Base-by-base conservation (phyloP, 2,329 filamentous ascomycete species). In the Claviceps capensis region DNA sequence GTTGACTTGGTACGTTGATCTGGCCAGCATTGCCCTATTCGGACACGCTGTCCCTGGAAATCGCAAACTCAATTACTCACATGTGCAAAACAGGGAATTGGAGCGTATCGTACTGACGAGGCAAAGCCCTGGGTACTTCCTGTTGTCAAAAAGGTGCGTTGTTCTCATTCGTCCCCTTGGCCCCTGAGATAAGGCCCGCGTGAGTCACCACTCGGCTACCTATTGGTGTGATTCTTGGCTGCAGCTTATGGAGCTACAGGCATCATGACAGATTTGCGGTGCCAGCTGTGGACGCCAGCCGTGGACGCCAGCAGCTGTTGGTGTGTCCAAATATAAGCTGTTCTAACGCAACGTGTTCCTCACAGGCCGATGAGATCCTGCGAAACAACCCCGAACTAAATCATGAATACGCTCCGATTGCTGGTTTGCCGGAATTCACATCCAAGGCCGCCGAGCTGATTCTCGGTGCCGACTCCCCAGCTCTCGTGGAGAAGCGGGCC, bases 331-430 rank as follows among this genome's bases (percentile, higher is more conserved):
- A 42, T 5, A 7, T 43, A 34, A 34, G 11, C 40, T 40, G 38
- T 40, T 19, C 19, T 7, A n/a, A 23, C n/a, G 30, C 34, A 30
- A 46, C 34, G 19, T 16, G 8, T 23, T 43, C 30, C 8, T 9
- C 6, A 56, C 66, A 97, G 91, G 93, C 93, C 61, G 90, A 97
- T 67, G 85, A 93, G 59, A 82, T 88, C 62, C 80, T 97, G 59
- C 86, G 83, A 69, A 85, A 85, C 66, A 89, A 96, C 70, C 89
- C 91, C 65, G 79, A 87, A 54, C 77, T 95, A 62, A 95, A 98
- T 74, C 91, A 98, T 76, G 93, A 98, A 78, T 98, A 98, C 72
- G 88, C 94, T 54, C 91, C 93, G 54, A 98, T 98, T 67, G 86
- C 89, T 56, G 93, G 93, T 64, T 78, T 97, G 54, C 72, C 83